Conservation (phyloP, 352 stramenopile genomes). For the Globisporangium carolinianum region DNA sequence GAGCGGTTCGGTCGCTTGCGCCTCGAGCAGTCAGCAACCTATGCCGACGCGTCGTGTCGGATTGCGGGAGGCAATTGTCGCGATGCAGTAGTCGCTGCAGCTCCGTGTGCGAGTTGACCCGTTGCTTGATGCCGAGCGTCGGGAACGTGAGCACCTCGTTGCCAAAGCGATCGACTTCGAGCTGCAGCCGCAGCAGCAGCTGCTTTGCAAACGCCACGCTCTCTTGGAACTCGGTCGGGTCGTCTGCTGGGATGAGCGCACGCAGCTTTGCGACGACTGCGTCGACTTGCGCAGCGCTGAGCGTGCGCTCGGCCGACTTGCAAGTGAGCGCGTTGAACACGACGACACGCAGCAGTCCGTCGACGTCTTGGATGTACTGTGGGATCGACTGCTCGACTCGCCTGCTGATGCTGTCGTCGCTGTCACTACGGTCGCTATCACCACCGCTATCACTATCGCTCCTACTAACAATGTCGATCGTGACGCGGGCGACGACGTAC, state of each 20-base stretch:
- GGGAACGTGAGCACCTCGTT: conserved; percentile 52
- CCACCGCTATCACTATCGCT: conserved; percentile 6
- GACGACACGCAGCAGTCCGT: background rate
- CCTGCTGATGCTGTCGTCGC: background rate
- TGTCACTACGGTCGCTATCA: conserved; percentile 2
- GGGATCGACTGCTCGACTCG: conserved; percentile 1
- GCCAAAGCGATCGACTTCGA: conserved; percentile 53
- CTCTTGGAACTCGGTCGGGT: conserved; percentile 1
- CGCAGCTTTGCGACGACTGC: conserved; percentile 4
- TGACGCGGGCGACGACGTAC: conserved; percentile 39
- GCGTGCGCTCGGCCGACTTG: conserved; percentile 7
- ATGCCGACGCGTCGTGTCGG: background rate
- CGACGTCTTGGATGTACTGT: conserved; percentile 8
- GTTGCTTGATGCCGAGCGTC: conserved; percentile 20
- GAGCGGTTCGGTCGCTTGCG: background rate
- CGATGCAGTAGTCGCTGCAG: background rate
- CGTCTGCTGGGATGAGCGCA: background rate
- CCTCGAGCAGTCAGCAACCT: background rate
- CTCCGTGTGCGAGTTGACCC: conserved; percentile 9
- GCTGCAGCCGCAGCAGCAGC: conserved; percentile 29
- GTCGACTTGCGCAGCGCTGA: conserved; percentile 8
- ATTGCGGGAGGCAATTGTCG: background rate
- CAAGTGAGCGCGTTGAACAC: conserved; percentile 11
- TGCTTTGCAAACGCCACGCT: conserved; percentile 21
- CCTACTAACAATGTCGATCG: conserved; percentile 8